Percentiles rank a stretch among this genome's conserved stretches.
Evolutionary conservation across 441 rosid genomes (phyloP).

Genomic region (Gossypium davidsonii): DNA sequence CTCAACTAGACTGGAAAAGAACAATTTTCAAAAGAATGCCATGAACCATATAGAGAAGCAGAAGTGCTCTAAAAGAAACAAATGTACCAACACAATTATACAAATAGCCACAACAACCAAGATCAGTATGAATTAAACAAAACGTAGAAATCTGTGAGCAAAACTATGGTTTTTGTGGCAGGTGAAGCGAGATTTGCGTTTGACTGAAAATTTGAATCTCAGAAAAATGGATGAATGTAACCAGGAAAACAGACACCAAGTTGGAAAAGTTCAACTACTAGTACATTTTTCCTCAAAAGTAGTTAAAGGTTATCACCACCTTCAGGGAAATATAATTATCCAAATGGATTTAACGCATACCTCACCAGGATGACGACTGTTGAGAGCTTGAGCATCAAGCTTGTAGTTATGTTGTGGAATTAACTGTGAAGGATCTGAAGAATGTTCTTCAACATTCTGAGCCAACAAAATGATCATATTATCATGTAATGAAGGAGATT

Average conservation of each 20-base stretch:
- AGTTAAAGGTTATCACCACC: neutral
- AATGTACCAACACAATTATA: neutral
- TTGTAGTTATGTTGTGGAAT: conserved; percentile 98
- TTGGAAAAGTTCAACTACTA: neutral
- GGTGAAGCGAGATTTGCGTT: neutral
- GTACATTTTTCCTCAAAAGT: neutral
- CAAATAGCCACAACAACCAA: neutral
- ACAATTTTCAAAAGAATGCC: neutral
- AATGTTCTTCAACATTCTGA: conserved; percentile 71
- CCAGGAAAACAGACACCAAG: neutral
- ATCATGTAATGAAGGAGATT: neutral
- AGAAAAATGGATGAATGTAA: neutral
- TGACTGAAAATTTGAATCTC: neutral
- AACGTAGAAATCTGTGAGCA: neutral
- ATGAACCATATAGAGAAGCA: neutral
- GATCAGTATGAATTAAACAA: neutral
- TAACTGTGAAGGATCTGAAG: conserved; percentile 71
- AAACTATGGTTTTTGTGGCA: neutral
- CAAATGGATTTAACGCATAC: conserved; percentile 31
- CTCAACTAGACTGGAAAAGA: neutral
- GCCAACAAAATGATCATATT: conserved; percentile 24
- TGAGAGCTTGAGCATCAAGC: conserved; percentile 83
- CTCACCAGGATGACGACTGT: conserved; percentile 92
- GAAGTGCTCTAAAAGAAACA: neutral
- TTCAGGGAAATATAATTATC: neutral